Conservation (phyloP, 805 yeast species). For the Candida ulmi region DNA sequence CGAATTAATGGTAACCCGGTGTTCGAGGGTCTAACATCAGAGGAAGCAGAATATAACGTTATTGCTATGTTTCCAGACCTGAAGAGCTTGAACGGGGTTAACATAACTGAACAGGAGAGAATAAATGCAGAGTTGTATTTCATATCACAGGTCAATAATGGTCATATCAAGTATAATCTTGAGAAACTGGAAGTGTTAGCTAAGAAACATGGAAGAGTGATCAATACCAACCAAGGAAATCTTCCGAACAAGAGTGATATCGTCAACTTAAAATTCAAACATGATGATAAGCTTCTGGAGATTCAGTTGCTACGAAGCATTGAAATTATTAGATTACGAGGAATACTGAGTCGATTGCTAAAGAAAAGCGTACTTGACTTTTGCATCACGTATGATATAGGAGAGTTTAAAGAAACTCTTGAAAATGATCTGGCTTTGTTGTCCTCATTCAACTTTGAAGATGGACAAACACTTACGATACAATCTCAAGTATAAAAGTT, state of each 20-base stretch:
- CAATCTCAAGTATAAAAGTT: constrained; percentile 1
- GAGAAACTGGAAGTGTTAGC: constrained; percentile 39
- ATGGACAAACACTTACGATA: constrained; percentile 11
- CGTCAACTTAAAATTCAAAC: constrained; percentile 3
- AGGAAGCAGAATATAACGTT: constrained; percentile 26
- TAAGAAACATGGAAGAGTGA: constrained; percentile 28
- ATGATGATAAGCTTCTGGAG: background rate
- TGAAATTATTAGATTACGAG: constrained; percentile 31
- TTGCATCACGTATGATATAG: constrained; percentile 20
- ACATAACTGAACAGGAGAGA: constrained; percentile 41
- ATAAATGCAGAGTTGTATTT: constrained; percentile 65
- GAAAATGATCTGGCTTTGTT: constrained; percentile 20
- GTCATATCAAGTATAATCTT: constrained; percentile 22
- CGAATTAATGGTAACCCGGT: constrained; percentile 52
- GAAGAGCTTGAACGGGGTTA: constrained; percentile 51
- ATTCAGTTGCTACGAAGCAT: constrained; percentile 22
- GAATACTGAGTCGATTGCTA: constrained; percentile 23
- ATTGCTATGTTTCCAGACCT: constrained; percentile 42
- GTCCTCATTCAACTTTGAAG: constrained; percentile 17
- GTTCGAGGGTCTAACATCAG: constrained; percentile 14
- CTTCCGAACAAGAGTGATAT: background rate
- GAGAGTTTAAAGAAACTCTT: constrained; percentile 15
- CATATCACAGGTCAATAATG: constrained; percentile 38
- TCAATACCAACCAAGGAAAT: background rate
- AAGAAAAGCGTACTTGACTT: constrained; percentile 19